Conservation (phyloP, 768 basidiomycete species). For the Tricholoma bakamatsutake region DNA sequence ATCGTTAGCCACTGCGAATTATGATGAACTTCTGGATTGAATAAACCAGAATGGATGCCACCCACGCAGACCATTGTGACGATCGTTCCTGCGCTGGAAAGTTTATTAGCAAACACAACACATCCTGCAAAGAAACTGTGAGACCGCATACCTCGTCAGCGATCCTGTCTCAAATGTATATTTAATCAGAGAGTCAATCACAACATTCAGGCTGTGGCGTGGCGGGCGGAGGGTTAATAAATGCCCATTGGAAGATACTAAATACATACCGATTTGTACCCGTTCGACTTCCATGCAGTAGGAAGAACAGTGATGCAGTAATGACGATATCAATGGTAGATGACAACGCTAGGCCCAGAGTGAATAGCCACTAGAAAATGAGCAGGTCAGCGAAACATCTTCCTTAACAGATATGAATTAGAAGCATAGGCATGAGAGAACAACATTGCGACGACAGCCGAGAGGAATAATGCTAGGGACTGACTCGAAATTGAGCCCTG, state of each 20-base stretch:
- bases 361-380: slow-evolving; percentile 44
- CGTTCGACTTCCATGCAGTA: slow-evolving; percentile 34
- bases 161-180: slow-evolving; percentile 51
- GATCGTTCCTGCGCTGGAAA: slow-evolving; percentile 4
- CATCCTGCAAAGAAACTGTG: background rate
- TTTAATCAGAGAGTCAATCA: slow-evolving; percentile 40
- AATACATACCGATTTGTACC: slow-evolving; percentile 30
- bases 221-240: background rate
- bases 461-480: background rate
- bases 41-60: background rate
- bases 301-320: slow-evolving; percentile 36
- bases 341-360: slow-evolving; percentile 45
- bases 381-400: background rate
- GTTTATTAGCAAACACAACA: background rate
- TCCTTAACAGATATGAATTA: no score
- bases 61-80: slow-evolving; percentile 8
- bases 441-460: background rate
- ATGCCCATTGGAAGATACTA: background rate
- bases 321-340: slow-evolving; percentile 45
- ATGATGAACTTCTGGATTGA: background rate
- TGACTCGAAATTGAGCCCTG: slow-evolving; percentile 1
- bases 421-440: background rate
- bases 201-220: slow-evolving; percentile 32
- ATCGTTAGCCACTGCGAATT: slow-evolving; percentile 4
- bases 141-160: slow-evolving; percentile 36